Base-by-base conservation (phyloP, 2,329 filamentous ascomycete species). In the Nemania diffusa region DNA sequence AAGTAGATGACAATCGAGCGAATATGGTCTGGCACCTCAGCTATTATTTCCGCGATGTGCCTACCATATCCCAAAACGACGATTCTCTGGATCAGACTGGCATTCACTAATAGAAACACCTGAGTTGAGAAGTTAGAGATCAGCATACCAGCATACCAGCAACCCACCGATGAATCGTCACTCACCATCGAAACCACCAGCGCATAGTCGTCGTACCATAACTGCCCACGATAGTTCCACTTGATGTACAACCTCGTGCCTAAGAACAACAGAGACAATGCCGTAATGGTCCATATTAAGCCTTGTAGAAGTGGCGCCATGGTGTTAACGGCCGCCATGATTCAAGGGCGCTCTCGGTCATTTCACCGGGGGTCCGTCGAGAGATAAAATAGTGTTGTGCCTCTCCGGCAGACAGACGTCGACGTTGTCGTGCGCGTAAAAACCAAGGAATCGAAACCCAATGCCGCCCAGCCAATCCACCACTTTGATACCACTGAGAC, bases 181-280 rank as follows among this genome's bases (percentile, higher is more conserved):
- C 67, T 55, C 61, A 69, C 67, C 61, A 57, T 32, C 5, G 67
- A 57, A 26, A 40, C 60, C 15, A 52, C 17, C 17, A 69, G 64
- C 37, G 37, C 26, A 58, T 68, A 64, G 64, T 69, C 67, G 42
- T 69, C 67, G 9, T 62, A 69, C 65, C 67, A 64, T 29, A 67
- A 42, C 5, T 42, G 52, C 17, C 67, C 61, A 15, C 64, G 60
- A 37, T 64, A 68, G 27, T 64, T 64, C 52, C 44, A 67, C 32
- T 69, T 69, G 52, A 67, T 69, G 27, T 58, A 69, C 26, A 69
- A 22, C 51, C 67, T 67, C 8, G 68, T 20, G 26, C 34, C 46
- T 13, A 29, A 48, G 24, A 64, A 53, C 5, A 64, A 13, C 34
- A 63, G 24, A 20, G 57, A 53, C n/a, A 69, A 9, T 44, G 6